Percentiles rank a stretch among this genome's conserved stretches.
Conservation (phyloP, 805 yeast species). For the Blastobotrys peoriensis region DNA sequence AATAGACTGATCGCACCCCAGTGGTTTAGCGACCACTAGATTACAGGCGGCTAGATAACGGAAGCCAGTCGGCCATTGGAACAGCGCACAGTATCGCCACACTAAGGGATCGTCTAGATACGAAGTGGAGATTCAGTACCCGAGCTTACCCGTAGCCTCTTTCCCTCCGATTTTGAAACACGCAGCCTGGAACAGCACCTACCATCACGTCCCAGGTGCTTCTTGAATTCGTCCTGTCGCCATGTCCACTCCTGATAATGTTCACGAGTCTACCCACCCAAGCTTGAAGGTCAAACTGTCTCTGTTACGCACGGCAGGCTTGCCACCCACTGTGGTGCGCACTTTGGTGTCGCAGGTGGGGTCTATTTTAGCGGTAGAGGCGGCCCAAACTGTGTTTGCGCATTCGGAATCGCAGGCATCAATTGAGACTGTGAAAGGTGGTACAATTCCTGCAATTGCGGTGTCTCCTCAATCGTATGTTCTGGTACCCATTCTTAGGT, state of each 20-base stretch:
- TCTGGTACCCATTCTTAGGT: constrained; percentile 29
- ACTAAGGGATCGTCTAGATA: no score
- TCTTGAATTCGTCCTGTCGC: no score
- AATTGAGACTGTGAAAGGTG: constrained; percentile 10
- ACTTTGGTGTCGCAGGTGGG: constrained; percentile 21
- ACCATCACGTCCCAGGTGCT: no score
- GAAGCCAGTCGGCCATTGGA: no score
- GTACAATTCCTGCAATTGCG: constrained; percentile 8
- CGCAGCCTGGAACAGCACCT: no score
- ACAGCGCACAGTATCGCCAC: no score
- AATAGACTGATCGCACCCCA: no score
- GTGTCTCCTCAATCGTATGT: constrained; percentile 20
- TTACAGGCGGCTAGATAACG: no score
- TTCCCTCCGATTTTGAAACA: no score
- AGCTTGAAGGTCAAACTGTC: constrained; percentile 23
- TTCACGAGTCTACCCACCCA: constrained; percentile 23
- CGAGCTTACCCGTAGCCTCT: no score
- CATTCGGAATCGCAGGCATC: constrained; percentile 4
- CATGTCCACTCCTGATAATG: constrained; percentile 9
- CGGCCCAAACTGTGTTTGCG: constrained; percentile 17
- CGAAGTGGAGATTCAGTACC: no score
- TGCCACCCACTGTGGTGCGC: constrained; percentile 20
- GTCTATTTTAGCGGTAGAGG: constrained; percentile 26
- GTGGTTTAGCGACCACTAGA: no score
- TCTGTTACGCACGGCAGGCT: constrained; percentile 19